phyloP scores from a whole-genome alignment of 192 early-diverging fungal genomes.

The Kappamyces sp. region DNA sequence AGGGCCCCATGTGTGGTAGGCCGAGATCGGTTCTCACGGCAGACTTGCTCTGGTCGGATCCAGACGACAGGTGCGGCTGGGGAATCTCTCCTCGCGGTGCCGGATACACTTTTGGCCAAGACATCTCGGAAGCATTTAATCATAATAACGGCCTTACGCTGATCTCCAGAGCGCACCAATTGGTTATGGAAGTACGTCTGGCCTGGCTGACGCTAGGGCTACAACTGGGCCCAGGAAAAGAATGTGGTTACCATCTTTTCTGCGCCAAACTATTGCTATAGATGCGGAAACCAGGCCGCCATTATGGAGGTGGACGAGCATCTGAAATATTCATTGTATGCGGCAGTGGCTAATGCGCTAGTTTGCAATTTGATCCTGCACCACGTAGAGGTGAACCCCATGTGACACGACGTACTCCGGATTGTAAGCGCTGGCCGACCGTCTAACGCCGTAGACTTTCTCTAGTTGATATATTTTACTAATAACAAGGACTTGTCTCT shows the following conservation, averaged over 20 bases:
- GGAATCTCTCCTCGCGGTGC: slow-evolving; percentile 93
- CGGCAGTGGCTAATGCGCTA: slow-evolving; percentile 17
- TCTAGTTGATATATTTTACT: too few relatives aligned
- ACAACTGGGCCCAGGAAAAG: slow-evolving; percentile 97
- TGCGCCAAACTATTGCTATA: slow-evolving; percentile 99
- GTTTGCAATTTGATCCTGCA: slow-evolving; percentile 93
- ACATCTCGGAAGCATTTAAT: slow-evolving; percentile 70
- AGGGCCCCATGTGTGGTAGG: slow-evolving; percentile 88
- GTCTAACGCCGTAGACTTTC: too few relatives aligned
- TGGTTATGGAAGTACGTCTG: slow-evolving; percentile 80
- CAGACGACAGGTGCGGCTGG: slow-evolving; percentile 84
- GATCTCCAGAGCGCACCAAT: slow-evolving; percentile 94
- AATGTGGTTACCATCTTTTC: slow-evolving; percentile 99
- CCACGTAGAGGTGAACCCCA: slow-evolving; percentile 96
- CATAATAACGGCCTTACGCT: slow-evolving; percentile 96
- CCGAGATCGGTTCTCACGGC: not conserved
- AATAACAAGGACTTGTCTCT: too few relatives aligned
- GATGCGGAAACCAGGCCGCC: slow-evolving; percentile 98
- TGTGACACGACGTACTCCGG: slow-evolving; percentile 95
- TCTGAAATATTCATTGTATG: slow-evolving; percentile 96
- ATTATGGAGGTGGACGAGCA: slow-evolving; percentile 99
- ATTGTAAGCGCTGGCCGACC: slow-evolving; percentile 93
- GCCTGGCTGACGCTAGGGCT: slow-evolving; percentile 56
- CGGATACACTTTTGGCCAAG: slow-evolving; percentile 96
- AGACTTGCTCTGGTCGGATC: slow-evolving; percentile 95